These are phyloP conservation scores for Saturnispora besseyi DNA, from an alignment of 805 yeast species.

Conservation along the genomic window DNA sequence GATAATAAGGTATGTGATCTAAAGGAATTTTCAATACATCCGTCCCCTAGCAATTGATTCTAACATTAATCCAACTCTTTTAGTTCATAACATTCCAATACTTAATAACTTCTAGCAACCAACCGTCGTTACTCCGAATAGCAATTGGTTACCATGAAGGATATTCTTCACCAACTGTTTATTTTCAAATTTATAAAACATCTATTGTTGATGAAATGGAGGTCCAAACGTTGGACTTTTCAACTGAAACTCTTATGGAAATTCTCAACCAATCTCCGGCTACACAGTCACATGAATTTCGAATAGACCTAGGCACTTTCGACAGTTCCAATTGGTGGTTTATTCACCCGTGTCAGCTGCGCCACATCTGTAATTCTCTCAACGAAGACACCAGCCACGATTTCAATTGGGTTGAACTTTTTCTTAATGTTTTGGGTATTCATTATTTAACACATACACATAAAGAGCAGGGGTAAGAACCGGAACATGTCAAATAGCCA, in stretches of 20 bases:
- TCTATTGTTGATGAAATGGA: not conserved
- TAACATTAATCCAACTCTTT: not conserved
- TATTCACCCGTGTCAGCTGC: constrained; percentile 17
- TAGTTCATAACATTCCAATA: not conserved
- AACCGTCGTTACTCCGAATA: not conserved
- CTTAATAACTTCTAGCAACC: not conserved
- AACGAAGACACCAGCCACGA: not conserved
- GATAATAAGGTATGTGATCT: not conserved
- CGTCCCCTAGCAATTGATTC: not conserved
- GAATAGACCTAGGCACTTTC: constrained; percentile 1
- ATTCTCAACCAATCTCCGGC: not conserved
- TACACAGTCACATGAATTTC: not conserved
- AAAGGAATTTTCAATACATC: not conserved
- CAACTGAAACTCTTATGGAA: not conserved
- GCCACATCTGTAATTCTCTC: not conserved
- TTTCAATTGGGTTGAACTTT: constrained; percentile 3
- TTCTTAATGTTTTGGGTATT: constrained; percentile 1
- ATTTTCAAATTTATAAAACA: constrained; percentile 4
- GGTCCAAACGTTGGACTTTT: not conserved
- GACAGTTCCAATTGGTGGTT: constrained; percentile 7
- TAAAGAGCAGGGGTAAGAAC: not conserved
- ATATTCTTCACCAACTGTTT: constrained; percentile 7
- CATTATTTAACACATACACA: not conserved
- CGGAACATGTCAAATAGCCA: constrained; percentile 20
- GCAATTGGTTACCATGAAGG: constrained; percentile 4